Percentiles rank a stretch among this genome's conserved stretches.
phyloP scores from a whole-genome alignment of 495 filamentous ascomycete species.

The Endocarpon pusillum region DNA sequence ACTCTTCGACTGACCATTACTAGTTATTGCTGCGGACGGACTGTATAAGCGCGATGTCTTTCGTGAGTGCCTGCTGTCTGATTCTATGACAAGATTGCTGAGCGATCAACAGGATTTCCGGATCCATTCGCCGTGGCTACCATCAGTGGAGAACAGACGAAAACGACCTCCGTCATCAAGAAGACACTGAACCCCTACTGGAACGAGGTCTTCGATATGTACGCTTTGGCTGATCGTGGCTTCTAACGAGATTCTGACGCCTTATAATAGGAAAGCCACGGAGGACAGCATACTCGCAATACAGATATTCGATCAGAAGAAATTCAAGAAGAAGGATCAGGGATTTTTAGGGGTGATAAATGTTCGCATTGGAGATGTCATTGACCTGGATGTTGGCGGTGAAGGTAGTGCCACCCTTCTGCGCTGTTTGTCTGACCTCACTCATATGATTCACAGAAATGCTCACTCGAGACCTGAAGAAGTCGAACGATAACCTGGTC shows the following conservation, averaged over 20 bases:
- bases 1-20: constrained; percentile 9
- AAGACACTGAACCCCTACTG: constrained; percentile 96
- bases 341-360: constrained; percentile 97
- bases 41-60: constrained; percentile 99
- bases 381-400: constrained; percentile 73
- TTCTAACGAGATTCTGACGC: not conserved
- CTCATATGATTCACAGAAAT: constrained; percentile 42
- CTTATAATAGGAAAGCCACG: constrained; percentile 46
- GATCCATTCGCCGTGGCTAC: constrained; percentile 97
- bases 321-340: constrained; percentile 99
- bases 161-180: constrained; percentile 88
- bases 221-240: constrained; percentile 16
- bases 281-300: constrained; percentile 94
- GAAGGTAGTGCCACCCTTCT: constrained; percentile 55
- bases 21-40: constrained; percentile 96
- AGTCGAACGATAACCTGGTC: constrained; percentile 93
- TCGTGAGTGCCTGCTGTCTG: constrained; percentile 40
- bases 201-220: constrained; percentile 99
- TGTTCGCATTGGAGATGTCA: constrained; percentile 79
- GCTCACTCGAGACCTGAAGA: constrained; percentile 96
- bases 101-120: constrained; percentile 53
- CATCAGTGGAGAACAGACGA: constrained; percentile 88
- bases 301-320: constrained; percentile 98
- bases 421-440: constrained; percentile 7
- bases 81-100: not conserved